Conservation (phyloP, 2,329 filamentous ascomycete species). For the Aureobasidium melanogenum region DNA sequence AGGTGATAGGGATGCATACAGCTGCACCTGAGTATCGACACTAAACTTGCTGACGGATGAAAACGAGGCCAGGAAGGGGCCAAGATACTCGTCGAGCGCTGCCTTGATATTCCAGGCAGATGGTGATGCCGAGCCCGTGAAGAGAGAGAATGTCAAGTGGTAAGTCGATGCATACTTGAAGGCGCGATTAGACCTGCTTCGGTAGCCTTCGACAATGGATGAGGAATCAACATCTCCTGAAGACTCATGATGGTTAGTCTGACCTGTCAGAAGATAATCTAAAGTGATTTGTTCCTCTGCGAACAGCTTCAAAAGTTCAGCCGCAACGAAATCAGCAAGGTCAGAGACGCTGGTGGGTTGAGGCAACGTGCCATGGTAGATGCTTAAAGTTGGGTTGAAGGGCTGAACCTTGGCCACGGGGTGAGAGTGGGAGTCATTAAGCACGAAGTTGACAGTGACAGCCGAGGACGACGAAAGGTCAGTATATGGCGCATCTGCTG, state of each 20-base stretch:
- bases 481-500: constrained; percentile 19
- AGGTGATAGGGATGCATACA: constrained; percentile 67
- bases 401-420: constrained; percentile 54
- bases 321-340: constrained; percentile 68
- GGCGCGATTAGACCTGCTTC: constrained; percentile 66
- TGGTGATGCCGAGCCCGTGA: constrained; percentile 67
- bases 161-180: constrained; percentile 91
- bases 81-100: constrained; percentile 71
- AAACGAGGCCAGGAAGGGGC: constrained; percentile 70
- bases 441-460: constrained; percentile 56
- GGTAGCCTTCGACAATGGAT: not conserved
- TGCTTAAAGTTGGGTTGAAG: constrained; percentile 62
- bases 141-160: constrained; percentile 91
- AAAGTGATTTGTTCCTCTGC: constrained; percentile 83
- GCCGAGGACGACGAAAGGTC: constrained; percentile 19
- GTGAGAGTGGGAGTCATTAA: constrained; percentile 44
- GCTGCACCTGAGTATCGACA: constrained; percentile 89
- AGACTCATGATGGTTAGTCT: not conserved
- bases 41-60: constrained; percentile 87
- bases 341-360: constrained; percentile 51
- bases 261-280: constrained; percentile 20
- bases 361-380: constrained; percentile 65
- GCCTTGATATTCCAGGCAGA: constrained; percentile 86
- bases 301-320: constrained; percentile 69
- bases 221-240: not conserved